A percentile compares a stretch with the other conserved stretches of the same genome.
These are phyloP conservation scores for Rhizodiscina lignyota DNA, from an alignment of 495 filamentous ascomycete species.

Conservation along the genomic window DNA sequence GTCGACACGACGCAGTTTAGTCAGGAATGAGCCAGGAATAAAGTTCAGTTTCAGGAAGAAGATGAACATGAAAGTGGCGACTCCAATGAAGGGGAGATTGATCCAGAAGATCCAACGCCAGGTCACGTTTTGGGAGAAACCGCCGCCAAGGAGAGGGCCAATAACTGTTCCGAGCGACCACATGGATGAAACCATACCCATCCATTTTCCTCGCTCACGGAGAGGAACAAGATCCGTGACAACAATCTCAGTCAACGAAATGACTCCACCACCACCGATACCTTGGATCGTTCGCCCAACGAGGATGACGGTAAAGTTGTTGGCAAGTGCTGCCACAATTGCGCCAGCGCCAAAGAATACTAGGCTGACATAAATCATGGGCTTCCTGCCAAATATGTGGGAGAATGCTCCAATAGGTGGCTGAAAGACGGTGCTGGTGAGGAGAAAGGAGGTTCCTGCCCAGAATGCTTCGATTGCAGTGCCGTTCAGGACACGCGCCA, in stretches of 20 bases:
- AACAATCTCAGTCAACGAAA: slow-evolving; percentile 44
- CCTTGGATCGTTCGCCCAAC: slow-evolving; percentile 52
- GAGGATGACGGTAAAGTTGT: slow-evolving; percentile 42
- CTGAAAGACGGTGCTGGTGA: slow-evolving; percentile 28
- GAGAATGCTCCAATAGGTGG: slow-evolving; percentile 25
- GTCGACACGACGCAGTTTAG: slow-evolving; percentile 20
- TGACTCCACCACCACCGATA: slow-evolving; percentile 54
- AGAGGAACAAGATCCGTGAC: slow-evolving; percentile 48
- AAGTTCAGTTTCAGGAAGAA: slow-evolving; percentile 34
- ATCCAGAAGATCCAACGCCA: slow-evolving; percentile 45
- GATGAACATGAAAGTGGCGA: slow-evolving; percentile 28
- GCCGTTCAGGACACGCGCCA: slow-evolving; percentile 30
- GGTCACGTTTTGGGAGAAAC: slow-evolving; percentile 43
- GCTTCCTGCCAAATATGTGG: slow-evolving; percentile 32
- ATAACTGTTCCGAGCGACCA: slow-evolving; percentile 45
- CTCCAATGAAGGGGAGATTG: slow-evolving; percentile 36
- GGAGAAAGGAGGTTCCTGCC: slow-evolving; percentile 37
- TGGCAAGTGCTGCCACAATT: slow-evolving; percentile 39
- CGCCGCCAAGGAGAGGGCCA: slow-evolving; percentile 51
- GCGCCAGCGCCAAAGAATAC: slow-evolving; percentile 41
- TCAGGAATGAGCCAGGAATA: slow-evolving; percentile 11
- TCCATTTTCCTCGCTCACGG: slow-evolving; percentile 28
- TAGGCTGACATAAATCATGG: slow-evolving; percentile 31
- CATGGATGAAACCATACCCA: slow-evolving; percentile 21
- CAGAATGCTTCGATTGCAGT: slow-evolving; percentile 44